phyloP scores from a whole-genome alignment of 139 green algal species.

The Raphidocelis subcapitata region DNA sequence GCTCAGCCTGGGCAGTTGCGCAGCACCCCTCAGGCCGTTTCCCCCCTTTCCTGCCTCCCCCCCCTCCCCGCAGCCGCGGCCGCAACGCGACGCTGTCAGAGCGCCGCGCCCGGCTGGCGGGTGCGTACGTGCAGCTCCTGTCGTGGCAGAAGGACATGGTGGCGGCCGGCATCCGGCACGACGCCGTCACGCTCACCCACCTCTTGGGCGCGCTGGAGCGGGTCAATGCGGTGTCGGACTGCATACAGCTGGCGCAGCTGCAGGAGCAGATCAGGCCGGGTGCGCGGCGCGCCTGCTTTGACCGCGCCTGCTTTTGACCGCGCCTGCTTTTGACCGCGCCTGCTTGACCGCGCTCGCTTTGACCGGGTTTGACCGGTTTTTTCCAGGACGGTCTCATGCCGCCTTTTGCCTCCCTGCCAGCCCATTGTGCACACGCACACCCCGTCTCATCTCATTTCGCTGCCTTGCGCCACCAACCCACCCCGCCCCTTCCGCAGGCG shows the following conservation, averaged over 20 bases:
- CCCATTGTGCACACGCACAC: too few relatives aligned
- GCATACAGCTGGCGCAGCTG: conserved; percentile 18
- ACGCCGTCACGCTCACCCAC: conserved; percentile 1
- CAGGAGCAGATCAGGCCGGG: conserved; percentile 6
- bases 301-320: too few relatives aligned
- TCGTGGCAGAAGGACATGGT: conserved; percentile 23
- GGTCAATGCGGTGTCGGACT: conserved; percentile 4
- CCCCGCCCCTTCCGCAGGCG: too few relatives aligned
- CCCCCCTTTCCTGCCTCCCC: too few relatives aligned
- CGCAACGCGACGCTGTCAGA: neutral
- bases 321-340: too few relatives aligned
- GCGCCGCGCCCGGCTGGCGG: conserved; percentile 1
- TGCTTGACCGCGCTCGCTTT: neutral
- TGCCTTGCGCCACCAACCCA: too few relatives aligned
- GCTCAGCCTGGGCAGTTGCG: too few relatives aligned
- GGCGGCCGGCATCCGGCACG: conserved; percentile 6
- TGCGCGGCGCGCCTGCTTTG: too few relatives aligned
- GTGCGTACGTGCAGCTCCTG: conserved; percentile 19
- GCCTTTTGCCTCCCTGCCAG: too few relatives aligned
- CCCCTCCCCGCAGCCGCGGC: neutral
- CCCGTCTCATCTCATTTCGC: too few relatives aligned
- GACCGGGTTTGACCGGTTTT: neutral
- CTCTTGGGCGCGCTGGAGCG: conserved; percentile 21
- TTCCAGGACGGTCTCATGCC: too few relatives aligned
- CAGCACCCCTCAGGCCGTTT: too few relatives aligned